Evolutionary conservation across 805 yeast species (phyloP).

Genomic region (Ogataea ganodermae): DNA sequence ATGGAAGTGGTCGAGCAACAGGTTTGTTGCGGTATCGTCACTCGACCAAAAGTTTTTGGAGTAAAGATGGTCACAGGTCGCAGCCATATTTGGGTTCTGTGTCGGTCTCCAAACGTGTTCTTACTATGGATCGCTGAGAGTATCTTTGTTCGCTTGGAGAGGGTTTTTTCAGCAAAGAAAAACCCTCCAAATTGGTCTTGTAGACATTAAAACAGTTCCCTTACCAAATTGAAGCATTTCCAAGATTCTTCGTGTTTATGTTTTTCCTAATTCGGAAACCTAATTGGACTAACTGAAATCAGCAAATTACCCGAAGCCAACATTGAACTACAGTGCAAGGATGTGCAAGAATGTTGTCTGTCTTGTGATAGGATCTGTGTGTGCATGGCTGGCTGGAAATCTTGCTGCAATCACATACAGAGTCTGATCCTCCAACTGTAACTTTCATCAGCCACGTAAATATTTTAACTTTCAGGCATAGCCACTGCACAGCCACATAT

Average conservation of each 20-base stretch:
- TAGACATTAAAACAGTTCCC: not conserved
- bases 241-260: constrained; percentile 4
- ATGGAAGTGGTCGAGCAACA: constrained; percentile 57
- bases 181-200: constrained; percentile 3
- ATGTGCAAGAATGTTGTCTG: no score
- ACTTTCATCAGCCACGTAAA: no score
- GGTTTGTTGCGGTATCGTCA: constrained; percentile 60
- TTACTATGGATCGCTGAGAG: not conserved
- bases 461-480: no score
- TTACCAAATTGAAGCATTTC: constrained; percentile 4
- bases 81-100: constrained; percentile 1
- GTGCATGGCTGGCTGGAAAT: no score
- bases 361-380: no score
- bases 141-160: no score
- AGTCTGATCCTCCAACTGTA: no score
- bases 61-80: constrained; percentile 21
- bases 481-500: no score
- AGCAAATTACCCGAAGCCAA: no score
- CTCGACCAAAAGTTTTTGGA: constrained; percentile 47
- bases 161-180: no score
- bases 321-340: no score
- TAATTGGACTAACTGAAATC: not conserved
- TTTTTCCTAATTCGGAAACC: constrained; percentile 10
- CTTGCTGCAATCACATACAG: no score
- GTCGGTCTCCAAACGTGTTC: not conserved